Evolutionary conservation across 2,329 filamentous ascomycete species (phyloP).

Genomic region (Macrophomina pseudophaseolina): DNA sequence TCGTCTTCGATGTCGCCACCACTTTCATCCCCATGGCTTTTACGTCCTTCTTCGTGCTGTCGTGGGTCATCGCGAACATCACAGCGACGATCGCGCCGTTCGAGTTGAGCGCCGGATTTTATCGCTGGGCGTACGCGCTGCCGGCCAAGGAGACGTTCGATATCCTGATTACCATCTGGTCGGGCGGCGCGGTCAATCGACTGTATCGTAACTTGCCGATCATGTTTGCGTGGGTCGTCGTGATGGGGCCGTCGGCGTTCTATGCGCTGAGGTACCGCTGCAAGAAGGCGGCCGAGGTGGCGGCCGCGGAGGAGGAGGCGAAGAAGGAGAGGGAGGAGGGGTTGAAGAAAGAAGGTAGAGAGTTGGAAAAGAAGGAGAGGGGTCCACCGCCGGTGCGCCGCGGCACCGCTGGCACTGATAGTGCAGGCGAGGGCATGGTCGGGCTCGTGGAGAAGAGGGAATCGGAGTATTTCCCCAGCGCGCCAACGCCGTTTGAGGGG

Average conservation of each 20-base stretch:
- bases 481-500: background rate
- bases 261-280: background rate
- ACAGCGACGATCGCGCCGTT: conserved; percentile 49
- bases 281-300: conserved; percentile 2
- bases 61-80: conserved; percentile 52
- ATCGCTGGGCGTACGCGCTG: conserved; percentile 44
- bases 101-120: conserved; percentile 47
- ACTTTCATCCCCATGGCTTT: conserved; percentile 44
- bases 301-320: background rate
- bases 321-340: background rate
- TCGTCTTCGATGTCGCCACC: conserved; percentile 48
- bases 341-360: background rate
- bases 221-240: conserved; percentile 49
- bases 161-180: conserved; percentile 49
- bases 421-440: background rate
- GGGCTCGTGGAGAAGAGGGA: background rate
- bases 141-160: conserved; percentile 47
- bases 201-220: conserved; percentile 50
- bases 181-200: conserved; percentile 47
- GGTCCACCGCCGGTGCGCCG: background rate
- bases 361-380: background rate
- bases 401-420: background rate
- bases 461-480: conserved; percentile 4
- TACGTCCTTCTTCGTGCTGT: conserved; percentile 50
- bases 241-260: conserved; percentile 10